Base-by-base conservation (phyloP, 768 basidiomycete species). In the Termitomyces sp. region DNA sequence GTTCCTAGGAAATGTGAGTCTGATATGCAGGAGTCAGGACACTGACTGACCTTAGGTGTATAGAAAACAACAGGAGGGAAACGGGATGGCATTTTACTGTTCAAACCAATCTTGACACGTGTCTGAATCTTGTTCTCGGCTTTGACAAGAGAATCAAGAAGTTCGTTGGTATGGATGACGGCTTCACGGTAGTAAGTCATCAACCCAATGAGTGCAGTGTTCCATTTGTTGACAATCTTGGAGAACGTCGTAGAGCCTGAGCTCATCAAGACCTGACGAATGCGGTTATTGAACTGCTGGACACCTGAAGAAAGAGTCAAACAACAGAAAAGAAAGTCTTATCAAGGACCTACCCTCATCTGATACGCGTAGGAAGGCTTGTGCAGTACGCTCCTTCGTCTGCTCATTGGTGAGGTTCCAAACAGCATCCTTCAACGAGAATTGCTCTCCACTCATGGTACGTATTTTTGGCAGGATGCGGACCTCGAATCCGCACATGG, bases 71-170 rank as follows among this genome's bases (percentile, higher is more conserved):
- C 91, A 12, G 96, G 90, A 58, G 97, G 96, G 84, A 98, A 98
- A 81, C 95, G 89, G 4, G 95, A 97, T 24, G 97, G 97, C 97
- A 99, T 98, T 78, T 98, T 97, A 73, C 91, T 93, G 81, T 98
- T 97, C 65, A 97, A 70, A n/a, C 96, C 97, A 62, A 99, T 98
- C 82, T 98, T 98, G 68, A 99, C 96, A 75, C 97, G 93, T 3
- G 95, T 98, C 75, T 99, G 97, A 49, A 98, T 96, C 81, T 98
- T 98, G 84, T 98, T 98, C 78, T 99, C 96, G 2, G 95, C 94
- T 75, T 99, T 99, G 68, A 99, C 97, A 42, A 98, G 81, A 0
- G 94, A 84, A 70, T 98, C 97, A 51, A 99, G 83, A 20, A 99
- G 79, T 73, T 98, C 96, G 67, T 95, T 94, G 45, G 96, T 98